Base-by-base conservation (phyloP, 805 yeast species). In the Saccharomycopsis fermentans region DNA sequence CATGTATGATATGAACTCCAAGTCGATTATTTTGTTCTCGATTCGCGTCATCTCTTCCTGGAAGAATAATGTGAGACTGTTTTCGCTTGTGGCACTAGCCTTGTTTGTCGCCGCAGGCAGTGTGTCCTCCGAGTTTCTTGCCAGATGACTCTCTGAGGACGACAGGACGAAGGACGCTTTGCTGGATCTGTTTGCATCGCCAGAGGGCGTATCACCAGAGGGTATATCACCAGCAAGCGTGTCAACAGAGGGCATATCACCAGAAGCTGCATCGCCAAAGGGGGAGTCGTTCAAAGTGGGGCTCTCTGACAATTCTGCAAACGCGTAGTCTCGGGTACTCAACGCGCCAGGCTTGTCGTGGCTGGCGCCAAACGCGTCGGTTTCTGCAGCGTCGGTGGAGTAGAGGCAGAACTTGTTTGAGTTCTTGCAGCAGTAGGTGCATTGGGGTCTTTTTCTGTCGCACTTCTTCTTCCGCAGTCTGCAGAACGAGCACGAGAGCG, bases 391-490 rank as follows among this genome's bases (percentile, higher is more conserved):
- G 21, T n/a, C 61, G 52, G 24, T 32, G 29, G 24, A 43, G 17
- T 43, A 43, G 6, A 43, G 3, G 14, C 50, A 43, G 24, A 5
- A 37, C 12, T 24, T 34, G 34, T 58, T 54, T 11, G 26, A 27
- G 47, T 58, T 56, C 21, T 36, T 40, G 4, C 37, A 26, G 51
- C 63, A 60, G 19, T 56, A 58, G 8, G 56, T 27, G 53, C 63
- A 60, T 6, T 26, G 47, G 19, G 63, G 63, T 29, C 57, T 52
- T 26, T 17, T 53, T 32, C 56, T 55, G 26, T 60, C 63, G 43
- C 63, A 60, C 21, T 55, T 58, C 32, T 58, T 60, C 53, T 60
- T 60, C 27, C 53, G 53, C 14, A 36, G n/a, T 9, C 63, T 55
- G 26, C 63, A 60, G 29, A 55, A 53, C 21, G 58, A 40, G 56